A percentile compares a stretch with the other conserved stretches of the same genome.
phyloP scores from a whole-genome alignment of 2,329 filamentous ascomycete species.

The Cladosporium sp. region DNA sequence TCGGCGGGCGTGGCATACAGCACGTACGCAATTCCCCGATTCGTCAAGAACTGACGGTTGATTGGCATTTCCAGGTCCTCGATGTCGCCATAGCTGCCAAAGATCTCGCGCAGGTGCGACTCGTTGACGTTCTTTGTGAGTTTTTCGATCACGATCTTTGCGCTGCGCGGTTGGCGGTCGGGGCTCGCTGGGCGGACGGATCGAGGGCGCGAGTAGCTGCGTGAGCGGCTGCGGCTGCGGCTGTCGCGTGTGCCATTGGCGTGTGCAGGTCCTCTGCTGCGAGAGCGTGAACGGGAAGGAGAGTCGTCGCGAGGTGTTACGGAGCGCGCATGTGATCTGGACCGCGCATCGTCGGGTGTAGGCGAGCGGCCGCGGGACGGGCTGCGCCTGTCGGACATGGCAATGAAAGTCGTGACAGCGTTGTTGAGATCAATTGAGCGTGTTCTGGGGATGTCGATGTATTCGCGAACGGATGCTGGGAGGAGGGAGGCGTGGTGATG shows the following conservation, averaged over 20 bases:
- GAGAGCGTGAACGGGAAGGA: constrained; percentile 30
- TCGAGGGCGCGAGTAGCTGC: constrained; percentile 14
- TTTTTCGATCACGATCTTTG: constrained; percentile 89
- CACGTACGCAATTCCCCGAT: constrained; percentile 91
- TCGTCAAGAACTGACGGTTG: constrained; percentile 79
- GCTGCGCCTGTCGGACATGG: constrained; percentile 29
- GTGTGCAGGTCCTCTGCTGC: constrained; percentile 31
- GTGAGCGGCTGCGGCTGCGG: constrained; percentile 13
- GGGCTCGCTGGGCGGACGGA: constrained; percentile 7
- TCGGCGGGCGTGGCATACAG: constrained; percentile 72
- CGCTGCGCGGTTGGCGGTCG: constrained; percentile 20
- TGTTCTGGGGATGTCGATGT: not conserved
- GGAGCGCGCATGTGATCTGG: constrained; percentile 28
- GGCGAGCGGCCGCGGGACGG: constrained; percentile 39
- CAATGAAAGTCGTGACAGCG: not conserved
- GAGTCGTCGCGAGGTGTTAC: constrained; percentile 33
- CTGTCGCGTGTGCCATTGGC: constrained; percentile 31
- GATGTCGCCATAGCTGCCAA: constrained; percentile 81
- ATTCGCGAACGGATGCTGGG: not conserved
- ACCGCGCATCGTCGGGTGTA: constrained; percentile 22
- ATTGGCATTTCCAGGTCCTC: constrained; percentile 85
- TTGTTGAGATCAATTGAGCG: not conserved
- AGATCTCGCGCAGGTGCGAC: constrained; percentile 84
- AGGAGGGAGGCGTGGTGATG: not conserved
- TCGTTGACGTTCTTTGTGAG: constrained; percentile 93